Evolutionary conservation across 176 grass and related monocot genomes (phyloP), one percentile per base, ranked within the genome.

Genomic region (Zoysia pacifica): DNA sequence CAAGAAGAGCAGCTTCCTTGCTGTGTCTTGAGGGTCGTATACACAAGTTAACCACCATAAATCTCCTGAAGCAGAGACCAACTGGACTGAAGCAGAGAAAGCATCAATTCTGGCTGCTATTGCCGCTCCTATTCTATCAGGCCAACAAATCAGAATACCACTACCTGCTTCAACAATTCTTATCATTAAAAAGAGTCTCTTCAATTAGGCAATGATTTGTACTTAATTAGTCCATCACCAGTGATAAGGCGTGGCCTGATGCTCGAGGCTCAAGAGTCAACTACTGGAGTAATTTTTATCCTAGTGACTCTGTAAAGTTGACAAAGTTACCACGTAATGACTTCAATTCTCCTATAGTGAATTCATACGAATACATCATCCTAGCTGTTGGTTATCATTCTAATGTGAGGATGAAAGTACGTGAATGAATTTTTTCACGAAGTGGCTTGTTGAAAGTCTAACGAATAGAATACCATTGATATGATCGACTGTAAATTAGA

Each of bases 251-350:
- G 15, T 84, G 52, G 63, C 44, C 41, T 16, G 60, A n/a, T 5
- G 16, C 35, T 83, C 14, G 0, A 66, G 47, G 62, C 35, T 41
- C 44, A 49, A 83, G 47, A 5, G 54, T 70, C 45, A 84, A 70
- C 62, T n/a, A 42, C 0, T 42, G 44, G 54, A 62, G 2, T 45
- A 48, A 48, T 69, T 47, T 72, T 69, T 69, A 47, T 69, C 2
- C 36, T 18, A 36, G 11, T 43, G 74, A 12, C 53, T 77, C 49
- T 39, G 43, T 69, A 9, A 7, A 46, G 16, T 36, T 84, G 65
- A 77, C 67, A 19, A 38, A 51, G 12, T 51, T 61, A 41, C 13
- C 36, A 6, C 7, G 35, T 47, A 37, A 62, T 63, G 82, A 69
- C 44, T 60, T 47, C 4, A 20, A 5, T 14, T 39, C 9, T 38